A percentile compares a stretch with the other conserved stretches of the same genome.
phyloP scores from a whole-genome alignment of 1,284 basidiomycete species.

The Ustilago esculenta region DNA sequence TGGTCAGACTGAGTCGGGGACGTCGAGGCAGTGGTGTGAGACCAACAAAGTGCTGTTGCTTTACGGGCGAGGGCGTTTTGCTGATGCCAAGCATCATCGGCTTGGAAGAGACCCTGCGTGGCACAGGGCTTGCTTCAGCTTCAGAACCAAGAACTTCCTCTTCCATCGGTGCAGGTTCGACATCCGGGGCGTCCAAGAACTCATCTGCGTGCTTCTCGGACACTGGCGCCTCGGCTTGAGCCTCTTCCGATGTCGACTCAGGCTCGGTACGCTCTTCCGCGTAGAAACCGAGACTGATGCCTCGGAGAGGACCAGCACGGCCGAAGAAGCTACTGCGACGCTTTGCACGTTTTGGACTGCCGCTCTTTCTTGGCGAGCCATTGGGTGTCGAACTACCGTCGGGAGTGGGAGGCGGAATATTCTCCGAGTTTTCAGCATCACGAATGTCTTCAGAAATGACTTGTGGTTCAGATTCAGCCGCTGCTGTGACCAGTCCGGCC shows the following conservation, averaged over 20 bases:
- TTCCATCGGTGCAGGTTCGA: conserved; percentile 20
- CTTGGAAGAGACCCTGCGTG: conserved; percentile 10
- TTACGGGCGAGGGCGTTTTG: conserved; percentile 44
- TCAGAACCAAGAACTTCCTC: conserved; percentile 7
- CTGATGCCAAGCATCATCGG: conserved; percentile 31
- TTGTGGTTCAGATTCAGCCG: neutral
- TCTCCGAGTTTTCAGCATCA: conserved; percentile 12
- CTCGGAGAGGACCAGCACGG: conserved; percentile 41
- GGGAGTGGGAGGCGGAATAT: conserved; percentile 8
- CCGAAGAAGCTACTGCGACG: conserved; percentile 55
- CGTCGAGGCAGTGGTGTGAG: conserved; percentile 42
- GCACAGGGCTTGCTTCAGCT: neutral
- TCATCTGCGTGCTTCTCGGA: conserved; percentile 3
- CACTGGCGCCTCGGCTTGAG: neutral
- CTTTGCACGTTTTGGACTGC: conserved; percentile 43
- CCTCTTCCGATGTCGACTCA: neutral
- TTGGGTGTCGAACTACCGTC: conserved; percentile 2
- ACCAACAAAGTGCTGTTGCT: conserved; percentile 37
- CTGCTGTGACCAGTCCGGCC: neutral
- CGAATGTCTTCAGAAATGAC: neutral
- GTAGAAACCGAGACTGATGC: conserved; percentile 49
- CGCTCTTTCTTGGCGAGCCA: conserved; percentile 25
- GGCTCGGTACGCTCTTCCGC: conserved; percentile 41
- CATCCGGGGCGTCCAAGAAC: conserved; percentile 26
- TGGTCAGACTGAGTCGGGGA: conserved; percentile 41